phyloP scores from a whole-genome alignment of 1,284 basidiomycete species.

The Austroboletus rostrupii region DNA sequence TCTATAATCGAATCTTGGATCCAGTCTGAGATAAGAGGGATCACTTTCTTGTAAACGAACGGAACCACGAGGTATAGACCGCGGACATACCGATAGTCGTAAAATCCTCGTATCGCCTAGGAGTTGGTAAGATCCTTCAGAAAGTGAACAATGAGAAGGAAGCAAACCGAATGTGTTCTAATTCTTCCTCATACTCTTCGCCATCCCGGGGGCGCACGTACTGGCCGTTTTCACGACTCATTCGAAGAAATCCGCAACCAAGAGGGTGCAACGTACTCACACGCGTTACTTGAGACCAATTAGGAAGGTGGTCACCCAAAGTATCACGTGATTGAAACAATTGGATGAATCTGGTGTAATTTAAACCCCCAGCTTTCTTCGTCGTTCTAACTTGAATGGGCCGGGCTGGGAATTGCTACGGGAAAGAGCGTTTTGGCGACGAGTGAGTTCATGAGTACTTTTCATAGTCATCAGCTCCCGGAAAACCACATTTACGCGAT shows the following conservation, averaged over 20 bases:
- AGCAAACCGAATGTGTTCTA: conserved; percentile 30
- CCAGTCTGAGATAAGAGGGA: conserved; percentile 60
- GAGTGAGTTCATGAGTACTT: too few species aligned
- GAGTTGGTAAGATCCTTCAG: conserved; percentile 19
- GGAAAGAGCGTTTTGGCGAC: too few species aligned
- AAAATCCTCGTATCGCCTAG: conserved; percentile 81
- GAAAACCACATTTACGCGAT: conserved; percentile 6
- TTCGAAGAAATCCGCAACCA: conserved; percentile 2
- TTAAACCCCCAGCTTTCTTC: too few species aligned
- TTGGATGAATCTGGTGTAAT: too few species aligned
- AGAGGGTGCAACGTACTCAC: neutral
- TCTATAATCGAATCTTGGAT: conserved; percentile 92
- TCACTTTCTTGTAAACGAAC: conserved; percentile 9
- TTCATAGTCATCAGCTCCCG: neutral
- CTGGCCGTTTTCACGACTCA: conserved; percentile 22
- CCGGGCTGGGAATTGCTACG: too few species aligned
- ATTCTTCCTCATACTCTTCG: conserved; percentile 31
- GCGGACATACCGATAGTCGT: conserved; percentile 63
- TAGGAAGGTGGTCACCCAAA: neutral
- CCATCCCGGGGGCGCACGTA: conserved; percentile 23
- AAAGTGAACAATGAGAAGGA: neutral
- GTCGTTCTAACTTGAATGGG: neutral
- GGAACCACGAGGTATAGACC: conserved; percentile 10
- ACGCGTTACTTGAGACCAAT: neutral
- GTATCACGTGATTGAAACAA: too few species aligned